Base-by-base conservation (phyloP, 805 yeast species). In the Candida maltosa region DNA sequence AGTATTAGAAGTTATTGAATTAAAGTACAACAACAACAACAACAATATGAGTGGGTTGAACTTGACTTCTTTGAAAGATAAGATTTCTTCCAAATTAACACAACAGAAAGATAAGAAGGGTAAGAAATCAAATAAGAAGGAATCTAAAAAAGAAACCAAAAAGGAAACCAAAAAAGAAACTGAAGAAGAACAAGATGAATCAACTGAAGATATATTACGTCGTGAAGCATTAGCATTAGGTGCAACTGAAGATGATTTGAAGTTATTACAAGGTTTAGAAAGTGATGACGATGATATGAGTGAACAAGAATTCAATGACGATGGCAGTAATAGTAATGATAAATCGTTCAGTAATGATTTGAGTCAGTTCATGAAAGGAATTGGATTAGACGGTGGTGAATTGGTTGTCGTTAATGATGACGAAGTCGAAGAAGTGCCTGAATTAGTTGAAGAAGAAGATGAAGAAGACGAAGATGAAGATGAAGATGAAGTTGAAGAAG, bases 231-330 rank as follows among this genome's bases (percentile, higher is more conserved):
- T 80, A 10, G 80, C 80, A 16, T 62, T 89, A 19, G 96, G 97
- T 22, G 97, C 96, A 15, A 73, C 87, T 11, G 93, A 85, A 46
- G 89, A 80, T 16, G 97, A 88, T 56, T 54, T 89, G 30, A 72
- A 75, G 29, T 59, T 88, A 33, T 47, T 89, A 9, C 70, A 72
- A 22, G 83, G 71, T 11, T 47, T 83, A 3, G 38, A 37, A 16
- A 24, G 24, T 17, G 60, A 65, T 9, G 76, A 73, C 16, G 80
- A 70, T 22, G 75, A 66, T 19, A 69, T 62, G 19, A 71, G 78
- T 46, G 80, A 75, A 41, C 70, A 68, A 38, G 79, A 73, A 41
- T 70, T 70, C 38, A 77, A 63, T 20, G 66, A 50, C n/a, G 60
- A 62, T 26, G 65, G 62, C 34, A 18, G 24, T 16, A 9, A 25